Percentiles rank a stretch among this genome's conserved stretches.
phyloP scores from a whole-genome alignment of 495 filamentous ascomycete genomes.

The Podospora australis region DNA sequence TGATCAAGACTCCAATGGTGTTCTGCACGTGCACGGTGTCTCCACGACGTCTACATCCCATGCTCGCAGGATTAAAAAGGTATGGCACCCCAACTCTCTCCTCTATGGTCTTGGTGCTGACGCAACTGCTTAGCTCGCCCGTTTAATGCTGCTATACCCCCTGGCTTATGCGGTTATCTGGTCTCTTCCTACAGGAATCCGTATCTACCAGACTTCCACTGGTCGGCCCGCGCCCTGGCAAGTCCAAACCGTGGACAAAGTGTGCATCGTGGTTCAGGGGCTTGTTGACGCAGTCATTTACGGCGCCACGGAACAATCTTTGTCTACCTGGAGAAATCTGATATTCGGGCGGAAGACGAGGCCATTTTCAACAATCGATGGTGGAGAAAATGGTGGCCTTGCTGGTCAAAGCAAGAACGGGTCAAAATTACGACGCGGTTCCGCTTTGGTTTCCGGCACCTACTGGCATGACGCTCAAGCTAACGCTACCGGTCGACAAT shows the following conservation, averaged over 20 bases:
- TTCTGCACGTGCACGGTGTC: too few species aligned
- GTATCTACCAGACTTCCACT: slow-evolving; percentile 35
- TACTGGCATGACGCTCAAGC: too few species aligned
- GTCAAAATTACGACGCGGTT: too few species aligned
- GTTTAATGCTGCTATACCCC: slow-evolving; percentile 40
- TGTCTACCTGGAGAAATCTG: slow-evolving; percentile 18
- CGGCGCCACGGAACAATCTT: slow-evolving; percentile 30
- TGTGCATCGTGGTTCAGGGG: slow-evolving; percentile 41
- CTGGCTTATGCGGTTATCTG: slow-evolving; percentile 39
- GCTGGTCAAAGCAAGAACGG: too few species aligned
- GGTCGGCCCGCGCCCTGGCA: slow-evolving; percentile 30
- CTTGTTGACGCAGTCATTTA: slow-evolving; percentile 40
- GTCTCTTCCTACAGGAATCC: slow-evolving; percentile 36
- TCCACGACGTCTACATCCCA: too few species aligned
- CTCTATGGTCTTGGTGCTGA: too few species aligned
- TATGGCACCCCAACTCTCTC: slow-evolving; percentile 4
- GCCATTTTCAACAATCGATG: too few species aligned
- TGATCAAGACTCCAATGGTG: too few species aligned
- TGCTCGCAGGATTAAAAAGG: slow-evolving; percentile 28
- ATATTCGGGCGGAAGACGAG: slow-evolving; percentile 9
- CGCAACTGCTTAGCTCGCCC: slow-evolving; percentile 26
- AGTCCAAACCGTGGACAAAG: slow-evolving; percentile 39
- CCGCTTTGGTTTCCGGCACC: too few species aligned
- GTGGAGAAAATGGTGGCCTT: too few species aligned
- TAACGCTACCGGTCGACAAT: too few species aligned